Base-by-base conservation (phyloP, 805 yeast species). In the Ogataea glucozyma region DNA sequence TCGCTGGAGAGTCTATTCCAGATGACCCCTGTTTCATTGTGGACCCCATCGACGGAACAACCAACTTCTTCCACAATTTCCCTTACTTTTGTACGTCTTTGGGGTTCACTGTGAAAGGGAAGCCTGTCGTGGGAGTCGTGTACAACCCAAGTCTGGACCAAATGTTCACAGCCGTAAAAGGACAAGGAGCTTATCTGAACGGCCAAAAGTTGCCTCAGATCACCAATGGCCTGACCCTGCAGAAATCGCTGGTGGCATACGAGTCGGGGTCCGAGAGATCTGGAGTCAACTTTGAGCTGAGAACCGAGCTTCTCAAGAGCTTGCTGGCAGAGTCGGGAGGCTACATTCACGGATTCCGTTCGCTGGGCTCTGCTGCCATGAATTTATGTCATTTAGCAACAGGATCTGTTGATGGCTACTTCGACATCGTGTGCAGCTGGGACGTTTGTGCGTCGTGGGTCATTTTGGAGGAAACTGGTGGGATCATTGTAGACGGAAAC, bases 401-500 rank as follows among this genome's bases (percentile, higher is more conserved):
- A 3, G 86, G 86, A 5, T 68, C 67, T 44, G 46, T 79, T 20
- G 86, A 81, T 54, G 71, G 78, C 4, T 81, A 81, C 60, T 81
- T 85, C 84, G 63, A 53, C 35, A 21, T 84, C n/a, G 78, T 83
- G 55, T 78, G 73, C 57, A 75, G 79, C 18, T 81, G 85, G 85
- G 86, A 81, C 56, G 83, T 80, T 1, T 78, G 83, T 57, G 86
- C 85, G 12, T 83, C 84, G 29, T 80, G 83, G 83, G 70, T 79
- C 36, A 76, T 81, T 37, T 53, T 79, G 7, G 64, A 68, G 32
- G 86, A 81, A 49, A 73, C 83, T 10, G 86, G 86, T 3, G 85
- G 83, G 10, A 49, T 56, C 7, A 59, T 78, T 34, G 81, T 76
- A n/a, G 72, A 79, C 38, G 84, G 81, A 16, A 73, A 73, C 53